phyloP scores from a whole-genome alignment of 495 filamentous ascomycete species.

The Tuber aestivum region DNA sequence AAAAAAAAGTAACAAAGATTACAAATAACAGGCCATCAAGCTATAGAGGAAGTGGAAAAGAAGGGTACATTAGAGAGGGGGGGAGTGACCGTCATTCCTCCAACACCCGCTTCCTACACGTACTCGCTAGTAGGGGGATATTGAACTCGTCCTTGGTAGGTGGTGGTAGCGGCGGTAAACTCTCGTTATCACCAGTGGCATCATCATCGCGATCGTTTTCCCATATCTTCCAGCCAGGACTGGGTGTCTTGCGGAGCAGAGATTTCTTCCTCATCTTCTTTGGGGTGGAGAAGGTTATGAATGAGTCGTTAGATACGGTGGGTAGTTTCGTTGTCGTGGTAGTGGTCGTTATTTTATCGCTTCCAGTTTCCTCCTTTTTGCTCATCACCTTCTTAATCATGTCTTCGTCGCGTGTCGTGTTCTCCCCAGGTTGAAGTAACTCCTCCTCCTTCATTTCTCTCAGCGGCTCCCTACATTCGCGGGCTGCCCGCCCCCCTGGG shows the following conservation, averaged over 20 bases:
- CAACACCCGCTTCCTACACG: neutral
- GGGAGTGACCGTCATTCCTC: neutral
- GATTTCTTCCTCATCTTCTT: constrained; percentile 19
- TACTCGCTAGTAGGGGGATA: neutral
- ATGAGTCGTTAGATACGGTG: constrained; percentile 27
- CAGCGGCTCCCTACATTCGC: constrained; percentile 20
- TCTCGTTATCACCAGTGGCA: constrained; percentile 1
- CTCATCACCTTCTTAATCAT: constrained; percentile 2
- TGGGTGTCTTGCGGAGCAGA: constrained; percentile 8
- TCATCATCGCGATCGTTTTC: constrained; percentile 23
- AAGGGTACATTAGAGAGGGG: neutral
- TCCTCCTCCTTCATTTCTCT: constrained; percentile 36
- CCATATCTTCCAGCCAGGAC: constrained; percentile 23
- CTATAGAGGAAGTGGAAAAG: neutral
- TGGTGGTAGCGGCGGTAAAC: neutral
- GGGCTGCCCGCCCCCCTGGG: neutral
- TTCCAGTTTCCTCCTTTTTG: neutral
- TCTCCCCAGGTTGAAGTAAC: constrained; percentile 2
- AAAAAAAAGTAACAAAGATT: neutral
- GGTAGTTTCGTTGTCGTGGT: constrained; percentile 8
- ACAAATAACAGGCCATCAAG: neutral
- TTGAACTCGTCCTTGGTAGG: neutral
- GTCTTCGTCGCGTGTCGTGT: neutral
- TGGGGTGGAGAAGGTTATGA: constrained; percentile 25
- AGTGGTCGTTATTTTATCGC: neutral